Conservation (phyloP, 176 grass and related monocot genomes). For the Cenchrus fungigraminus region DNA sequence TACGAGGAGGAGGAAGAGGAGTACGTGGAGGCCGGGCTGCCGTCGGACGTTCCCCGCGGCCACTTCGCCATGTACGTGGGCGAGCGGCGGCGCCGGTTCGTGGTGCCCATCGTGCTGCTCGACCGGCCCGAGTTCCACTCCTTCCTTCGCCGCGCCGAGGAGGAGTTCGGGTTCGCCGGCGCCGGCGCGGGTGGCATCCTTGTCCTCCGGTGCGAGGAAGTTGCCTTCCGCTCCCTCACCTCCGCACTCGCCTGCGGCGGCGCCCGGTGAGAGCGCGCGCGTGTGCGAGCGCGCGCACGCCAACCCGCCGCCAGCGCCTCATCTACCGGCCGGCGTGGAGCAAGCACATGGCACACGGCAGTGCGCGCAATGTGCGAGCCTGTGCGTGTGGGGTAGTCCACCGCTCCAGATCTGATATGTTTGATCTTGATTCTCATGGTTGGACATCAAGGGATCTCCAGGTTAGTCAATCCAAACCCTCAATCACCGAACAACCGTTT, state of each 20-base stretch:
- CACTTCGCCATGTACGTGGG: slow-evolving; percentile 97
- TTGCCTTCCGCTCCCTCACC: slow-evolving; percentile 83
- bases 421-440: no score
- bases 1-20: slow-evolving; percentile 6
- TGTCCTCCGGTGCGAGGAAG: slow-evolving; percentile 93
- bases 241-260: slow-evolving; percentile 54
- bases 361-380: no score
- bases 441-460: no score
- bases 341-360: no score
- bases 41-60: slow-evolving; percentile 78
- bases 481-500: no score
- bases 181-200: slow-evolving; percentile 66
- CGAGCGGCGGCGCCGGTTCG: slow-evolving; percentile 66
- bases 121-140: slow-evolving; percentile 71
- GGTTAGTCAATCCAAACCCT: no score
- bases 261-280: slow-evolving; percentile 30
- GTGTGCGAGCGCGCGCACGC: not conserved
- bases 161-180: slow-evolving; percentile 89
- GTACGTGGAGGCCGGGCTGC: slow-evolving; percentile 45
- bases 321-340: no score
- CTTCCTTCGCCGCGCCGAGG: slow-evolving; percentile 82
- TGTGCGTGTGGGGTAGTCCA: not conserved
- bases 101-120: slow-evolving; percentile 84
- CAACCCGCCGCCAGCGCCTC: no score
- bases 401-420: no score